Percentiles rank a stretch among this genome's conserved stretches.
Evolutionary conservation across 495 filamentous ascomycete genomes (phyloP).

Genomic region (Hypoxylon crocopeplum): DNA sequence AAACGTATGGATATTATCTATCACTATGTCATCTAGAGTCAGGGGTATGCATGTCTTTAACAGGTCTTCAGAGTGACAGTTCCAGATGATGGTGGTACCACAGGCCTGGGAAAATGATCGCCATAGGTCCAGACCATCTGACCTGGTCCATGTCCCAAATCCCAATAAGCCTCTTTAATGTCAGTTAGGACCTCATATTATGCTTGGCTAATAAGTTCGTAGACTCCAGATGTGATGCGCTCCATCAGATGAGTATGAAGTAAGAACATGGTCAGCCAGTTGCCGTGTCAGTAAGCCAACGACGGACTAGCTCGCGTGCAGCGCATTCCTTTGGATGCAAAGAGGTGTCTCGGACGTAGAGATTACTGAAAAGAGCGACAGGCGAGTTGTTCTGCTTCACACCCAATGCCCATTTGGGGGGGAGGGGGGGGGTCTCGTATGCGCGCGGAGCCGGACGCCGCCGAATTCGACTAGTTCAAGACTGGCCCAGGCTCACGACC

Average conservation of each 20-base stretch:
- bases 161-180: too few species aligned
- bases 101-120: slow-evolving; percentile 21
- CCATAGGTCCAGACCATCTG: slow-evolving; percentile 19
- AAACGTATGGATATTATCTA: neutral
- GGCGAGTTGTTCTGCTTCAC: slow-evolving; percentile 8
- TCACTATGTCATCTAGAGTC: neutral
- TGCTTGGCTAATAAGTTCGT: too few species aligned
- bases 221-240: too few species aligned
- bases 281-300: too few species aligned
- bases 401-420: neutral
- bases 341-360: too few species aligned
- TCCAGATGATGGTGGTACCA: slow-evolving; percentile 13
- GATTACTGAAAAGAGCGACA: too few species aligned
- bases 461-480: slow-evolving; percentile 13
- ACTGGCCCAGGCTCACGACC: too few species aligned
- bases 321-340: neutral
- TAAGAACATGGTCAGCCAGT: too few species aligned
- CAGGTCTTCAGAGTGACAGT: slow-evolving; percentile 1
- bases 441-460: slow-evolving; percentile 11
- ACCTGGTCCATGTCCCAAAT: slow-evolving; percentile 10
- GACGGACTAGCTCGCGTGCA: too few species aligned
- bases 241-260: too few species aligned
- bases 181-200: too few species aligned
- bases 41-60: slow-evolving; percentile 25
- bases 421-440: neutral